Evolutionary conservation across 2,329 filamentous ascomycete species (phyloP).

Genomic region (Cordyceps cicadae): DNA sequence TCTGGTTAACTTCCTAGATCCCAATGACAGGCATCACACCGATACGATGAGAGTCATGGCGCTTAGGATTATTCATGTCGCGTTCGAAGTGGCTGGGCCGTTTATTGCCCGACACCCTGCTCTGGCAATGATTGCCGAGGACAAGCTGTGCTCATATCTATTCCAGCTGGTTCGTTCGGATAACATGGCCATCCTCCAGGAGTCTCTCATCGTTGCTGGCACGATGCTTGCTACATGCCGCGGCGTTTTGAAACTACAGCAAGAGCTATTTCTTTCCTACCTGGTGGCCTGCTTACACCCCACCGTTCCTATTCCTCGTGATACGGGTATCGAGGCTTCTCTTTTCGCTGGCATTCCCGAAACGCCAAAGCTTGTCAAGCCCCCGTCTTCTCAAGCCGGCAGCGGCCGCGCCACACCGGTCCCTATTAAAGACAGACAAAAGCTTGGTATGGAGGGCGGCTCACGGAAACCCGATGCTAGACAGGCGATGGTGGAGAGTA

Average conservation of each 20-base stretch:
- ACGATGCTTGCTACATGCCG: slow-evolving; percentile 87
- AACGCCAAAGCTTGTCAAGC: slow-evolving; percentile 78
- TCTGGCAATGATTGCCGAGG: slow-evolving; percentile 78
- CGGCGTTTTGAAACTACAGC: slow-evolving; percentile 84
- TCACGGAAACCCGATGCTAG: slow-evolving; percentile 87
- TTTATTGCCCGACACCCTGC: slow-evolving; percentile 90
- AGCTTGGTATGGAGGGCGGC: slow-evolving; percentile 85
- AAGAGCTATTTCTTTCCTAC: slow-evolving; percentile 93
- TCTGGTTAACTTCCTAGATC: slow-evolving; percentile 85
- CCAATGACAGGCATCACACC: slow-evolving; percentile 84
- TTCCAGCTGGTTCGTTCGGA: slow-evolving; percentile 96
- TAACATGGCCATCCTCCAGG: slow-evolving; percentile 89
- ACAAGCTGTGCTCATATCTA: slow-evolving; percentile 84
- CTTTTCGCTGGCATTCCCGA: slow-evolving; percentile 91
- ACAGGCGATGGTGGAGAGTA: slow-evolving; percentile 96
- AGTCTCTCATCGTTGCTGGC: slow-evolving; percentile 83
- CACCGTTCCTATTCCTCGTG: slow-evolving; percentile 84
- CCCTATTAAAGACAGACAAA: slow-evolving; percentile 83
- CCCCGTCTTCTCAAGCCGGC: slow-evolving; percentile 58
- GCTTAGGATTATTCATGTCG: slow-evolving; percentile 91
- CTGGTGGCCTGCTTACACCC: slow-evolving; percentile 90
- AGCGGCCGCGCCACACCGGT: slow-evolving; percentile 88
- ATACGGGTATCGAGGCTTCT: slow-evolving; percentile 80
- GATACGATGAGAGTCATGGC: slow-evolving; percentile 98
- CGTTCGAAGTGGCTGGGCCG: slow-evolving; percentile 88